A percentile compares a stretch with the other conserved stretches of the same genome.
These are phyloP conservation scores for Exophiala oligosperma DNA, from an alignment of 2,329 filamentous ascomycete genomes.

Conservation along the genomic window DNA sequence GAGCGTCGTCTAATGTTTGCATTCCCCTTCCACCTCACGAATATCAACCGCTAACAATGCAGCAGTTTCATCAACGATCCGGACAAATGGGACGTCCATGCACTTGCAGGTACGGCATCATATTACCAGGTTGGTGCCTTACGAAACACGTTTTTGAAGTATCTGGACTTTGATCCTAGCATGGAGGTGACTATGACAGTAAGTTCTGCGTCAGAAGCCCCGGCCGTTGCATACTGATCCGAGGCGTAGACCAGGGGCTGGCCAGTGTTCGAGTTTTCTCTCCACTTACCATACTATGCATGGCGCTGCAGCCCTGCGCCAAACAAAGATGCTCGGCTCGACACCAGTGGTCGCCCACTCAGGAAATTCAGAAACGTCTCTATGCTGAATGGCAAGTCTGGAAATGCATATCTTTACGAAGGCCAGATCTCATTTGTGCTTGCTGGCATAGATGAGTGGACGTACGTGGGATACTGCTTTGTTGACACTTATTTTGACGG, in stretches of 20 bases:
- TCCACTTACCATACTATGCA: background rate
- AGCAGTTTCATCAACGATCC: slow-evolving; percentile 9
- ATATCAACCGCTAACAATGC: background rate
- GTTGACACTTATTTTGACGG: background rate
- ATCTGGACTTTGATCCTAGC: background rate
- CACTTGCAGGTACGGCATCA: slow-evolving; percentile 8
- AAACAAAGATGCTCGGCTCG: background rate
- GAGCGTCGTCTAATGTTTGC: background rate
- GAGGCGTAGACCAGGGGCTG: background rate
- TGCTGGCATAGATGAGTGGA: background rate
- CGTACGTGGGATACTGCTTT: slow-evolving; percentile 1
- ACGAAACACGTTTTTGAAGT: background rate
- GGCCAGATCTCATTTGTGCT: slow-evolving; percentile 3
- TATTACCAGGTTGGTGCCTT: background rate
- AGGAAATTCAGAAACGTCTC: background rate
- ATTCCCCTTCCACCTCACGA: background rate
- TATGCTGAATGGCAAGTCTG: background rate
- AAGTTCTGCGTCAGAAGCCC: background rate
- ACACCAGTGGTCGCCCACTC: background rate
- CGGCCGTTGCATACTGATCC: background rate
- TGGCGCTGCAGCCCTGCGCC: background rate
- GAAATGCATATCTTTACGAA: background rate
- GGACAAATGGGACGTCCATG: slow-evolving; percentile 3
- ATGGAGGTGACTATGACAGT: background rate
- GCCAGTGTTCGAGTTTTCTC: background rate